Evolutionary conservation across 2,329 filamentous ascomycete genomes (phyloP).

Genomic region (Pseudogymnoascus sp.): DNA sequence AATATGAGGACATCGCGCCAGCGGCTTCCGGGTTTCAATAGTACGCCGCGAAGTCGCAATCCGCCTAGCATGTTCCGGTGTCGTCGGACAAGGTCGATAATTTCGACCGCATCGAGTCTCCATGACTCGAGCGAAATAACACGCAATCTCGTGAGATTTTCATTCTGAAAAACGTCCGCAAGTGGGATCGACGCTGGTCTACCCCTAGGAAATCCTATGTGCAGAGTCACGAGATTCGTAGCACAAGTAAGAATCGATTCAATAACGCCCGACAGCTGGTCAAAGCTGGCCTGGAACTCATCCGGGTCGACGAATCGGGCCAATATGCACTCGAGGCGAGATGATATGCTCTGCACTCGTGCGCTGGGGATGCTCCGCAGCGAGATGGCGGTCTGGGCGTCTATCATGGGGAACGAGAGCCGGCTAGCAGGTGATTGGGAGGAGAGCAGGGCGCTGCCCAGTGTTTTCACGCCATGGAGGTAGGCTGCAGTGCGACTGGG

Average conservation of each 20-base stretch:
- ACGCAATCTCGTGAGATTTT: slow-evolving; percentile 53
- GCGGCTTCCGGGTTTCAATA: slow-evolving; percentile 49
- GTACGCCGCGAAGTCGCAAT: slow-evolving; percentile 52
- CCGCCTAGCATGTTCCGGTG: slow-evolving; percentile 51
- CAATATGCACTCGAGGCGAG: slow-evolving; percentile 54
- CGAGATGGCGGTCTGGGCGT: slow-evolving; percentile 49
- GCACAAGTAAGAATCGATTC: slow-evolving; percentile 51
- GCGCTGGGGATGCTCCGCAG: slow-evolving; percentile 41
- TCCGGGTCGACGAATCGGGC: slow-evolving; percentile 48
- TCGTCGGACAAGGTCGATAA: slow-evolving; percentile 48
- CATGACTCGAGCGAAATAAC: slow-evolving; percentile 61
- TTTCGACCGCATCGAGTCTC: slow-evolving; percentile 53
- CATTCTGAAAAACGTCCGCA: slow-evolving; percentile 55
- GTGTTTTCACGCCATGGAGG: slow-evolving; percentile 51
- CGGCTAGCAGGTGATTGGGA: slow-evolving; percentile 50
- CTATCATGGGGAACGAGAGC: slow-evolving; percentile 57
- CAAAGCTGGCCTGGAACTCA: slow-evolving; percentile 51
- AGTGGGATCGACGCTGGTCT: slow-evolving; percentile 49
- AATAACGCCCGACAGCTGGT: slow-evolving; percentile 50
- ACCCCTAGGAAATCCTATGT: slow-evolving; percentile 56
- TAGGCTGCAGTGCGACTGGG: slow-evolving; percentile 58
- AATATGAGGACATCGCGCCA: slow-evolving; percentile 55
- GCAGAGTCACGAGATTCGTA: slow-evolving; percentile 53
- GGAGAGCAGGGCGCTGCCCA: slow-evolving; percentile 49
- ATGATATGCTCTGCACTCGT: slow-evolving; percentile 44